phyloP scores from a whole-genome alignment of 495 filamentous ascomycete genomes.

The Xylaria bambusicola region DNA sequence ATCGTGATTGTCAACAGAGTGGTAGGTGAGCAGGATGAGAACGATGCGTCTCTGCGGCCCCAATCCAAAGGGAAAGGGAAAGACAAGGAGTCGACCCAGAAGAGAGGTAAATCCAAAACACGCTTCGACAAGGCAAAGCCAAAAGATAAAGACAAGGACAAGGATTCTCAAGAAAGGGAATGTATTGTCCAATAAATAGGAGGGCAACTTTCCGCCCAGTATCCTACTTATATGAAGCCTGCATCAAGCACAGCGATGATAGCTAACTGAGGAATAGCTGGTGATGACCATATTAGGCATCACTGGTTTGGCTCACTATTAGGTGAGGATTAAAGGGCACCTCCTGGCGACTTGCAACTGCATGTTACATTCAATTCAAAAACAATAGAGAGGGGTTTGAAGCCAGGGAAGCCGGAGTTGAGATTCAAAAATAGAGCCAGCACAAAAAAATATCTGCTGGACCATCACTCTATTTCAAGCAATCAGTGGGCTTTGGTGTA shows the following conservation, averaged over 20 bases:
- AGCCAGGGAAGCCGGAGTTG: neutral
- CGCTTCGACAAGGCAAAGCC: slow-evolving; percentile 42
- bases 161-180: slow-evolving; percentile 65
- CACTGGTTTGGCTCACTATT: too few relatives aligned
- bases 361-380: neutral
- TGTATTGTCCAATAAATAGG: slow-evolving; percentile 47
- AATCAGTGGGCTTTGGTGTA: neutral
- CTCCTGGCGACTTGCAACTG: too few relatives aligned
- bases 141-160: slow-evolving; percentile 43
- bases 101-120: slow-evolving; percentile 48
- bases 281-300: too few relatives aligned
- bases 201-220: neutral
- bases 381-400: neutral
- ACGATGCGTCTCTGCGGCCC: slow-evolving; percentile 16
- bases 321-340: too few relatives aligned
- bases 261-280: too few relatives aligned
- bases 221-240: too few relatives aligned
- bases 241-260: neutral
- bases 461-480: neutral
- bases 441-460: neutral
- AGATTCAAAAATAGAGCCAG: too few relatives aligned
- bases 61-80: slow-evolving; percentile 25
- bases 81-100: slow-evolving; percentile 42
- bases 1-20: slow-evolving; percentile 41
- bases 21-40: slow-evolving; percentile 46